Conservation (phyloP, 2,329 filamentous ascomycete species). For the Colletotrichum tropicicola region DNA sequence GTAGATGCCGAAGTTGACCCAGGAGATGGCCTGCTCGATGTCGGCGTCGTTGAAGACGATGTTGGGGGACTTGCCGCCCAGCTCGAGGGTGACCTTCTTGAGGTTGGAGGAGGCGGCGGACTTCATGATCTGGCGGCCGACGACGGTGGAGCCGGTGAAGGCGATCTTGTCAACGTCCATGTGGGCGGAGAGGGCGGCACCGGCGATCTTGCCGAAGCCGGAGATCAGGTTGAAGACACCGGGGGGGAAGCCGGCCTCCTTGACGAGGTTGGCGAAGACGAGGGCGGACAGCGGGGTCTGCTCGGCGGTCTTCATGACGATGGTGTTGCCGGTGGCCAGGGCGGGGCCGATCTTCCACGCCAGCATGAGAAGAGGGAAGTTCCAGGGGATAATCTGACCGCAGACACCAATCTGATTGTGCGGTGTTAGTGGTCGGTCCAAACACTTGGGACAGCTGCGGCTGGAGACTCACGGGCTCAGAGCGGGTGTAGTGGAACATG, state of each 20-base stretch:
- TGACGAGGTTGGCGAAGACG: slow-evolving; percentile 70
- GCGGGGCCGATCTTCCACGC: slow-evolving; percentile 85
- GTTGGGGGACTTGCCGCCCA: slow-evolving; percentile 83
- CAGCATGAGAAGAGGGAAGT: slow-evolving; percentile 84
- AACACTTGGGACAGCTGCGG: not conserved
- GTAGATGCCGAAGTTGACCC: slow-evolving; percentile 79
- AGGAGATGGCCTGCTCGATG: slow-evolving; percentile 79
- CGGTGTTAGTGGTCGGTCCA: not conserved
- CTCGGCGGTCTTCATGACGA: slow-evolving; percentile 80
- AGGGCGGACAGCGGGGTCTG: slow-evolving; percentile 79
- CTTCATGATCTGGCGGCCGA: slow-evolving; percentile 83
- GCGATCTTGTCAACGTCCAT: slow-evolving; percentile 87
- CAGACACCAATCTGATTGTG: slow-evolving; percentile 73
- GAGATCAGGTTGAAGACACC: slow-evolving; percentile 82
- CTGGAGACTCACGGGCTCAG: slow-evolving; percentile 70
- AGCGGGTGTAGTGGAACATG: slow-evolving; percentile 84
- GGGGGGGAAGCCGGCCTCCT: slow-evolving; percentile 81
- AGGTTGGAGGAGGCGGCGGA: slow-evolving; percentile 79
- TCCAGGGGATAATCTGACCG: slow-evolving; percentile 91
- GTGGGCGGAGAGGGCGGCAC: slow-evolving; percentile 78
- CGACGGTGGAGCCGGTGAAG: slow-evolving; percentile 80
- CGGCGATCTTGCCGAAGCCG: slow-evolving; percentile 81
- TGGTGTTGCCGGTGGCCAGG: slow-evolving; percentile 75
- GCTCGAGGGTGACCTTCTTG: slow-evolving; percentile 84
- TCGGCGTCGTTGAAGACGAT: slow-evolving; percentile 83